Evolutionary conservation across 176 grass and related monocot species (phyloP), one percentile per base, ranked within the genome.

Genomic region (Saccharum officinarum): DNA sequence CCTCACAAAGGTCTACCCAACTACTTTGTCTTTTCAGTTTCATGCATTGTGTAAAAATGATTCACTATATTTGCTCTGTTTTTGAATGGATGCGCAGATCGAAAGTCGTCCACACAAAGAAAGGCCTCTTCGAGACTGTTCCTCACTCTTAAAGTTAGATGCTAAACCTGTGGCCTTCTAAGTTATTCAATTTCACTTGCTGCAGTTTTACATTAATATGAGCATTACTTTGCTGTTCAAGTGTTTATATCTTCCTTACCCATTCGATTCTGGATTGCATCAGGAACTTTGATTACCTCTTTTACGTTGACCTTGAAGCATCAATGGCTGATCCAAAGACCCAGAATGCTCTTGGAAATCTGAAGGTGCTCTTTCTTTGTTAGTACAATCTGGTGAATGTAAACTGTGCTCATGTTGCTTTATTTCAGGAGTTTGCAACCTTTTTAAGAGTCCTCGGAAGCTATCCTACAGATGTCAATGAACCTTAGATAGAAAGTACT

Each of bases 251-350:
- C 16, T 68, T 77, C 62, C 39, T 73, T 47, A 78, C 37, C 17
- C 8, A 61, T 82, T 78, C 10, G n/a, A 50, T 76, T n/a, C 8
- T 85, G 14, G 12, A 25, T 66, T 87, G 15, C 52, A 75, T 16
- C 80, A 99, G 97, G 92, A 91, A 99, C 52, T 99, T 99, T 6
- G 87, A 99, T 80, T 96, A 99, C 87, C 86, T 99, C 55, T 99
- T 99, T 68, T 99, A 99, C 69, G 92, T 96, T 1, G 97, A 99
- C 83, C 90, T 96, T 84, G 93, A 96, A 72, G 87, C 91, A 73
- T 99, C 97, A 39, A 92, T 89, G 88, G 97, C 97, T 65, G 92
- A 90, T 84, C 81, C 86, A 86, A 99, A 87, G 84, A 87, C 93
- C 87, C 83, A 87, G 50, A 91, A 96, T 60, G 88, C 97, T 85